These are phyloP conservation scores for Prunus armeniaca DNA, from an alignment of 306 rosid species.

Conservation along the genomic window DNA sequence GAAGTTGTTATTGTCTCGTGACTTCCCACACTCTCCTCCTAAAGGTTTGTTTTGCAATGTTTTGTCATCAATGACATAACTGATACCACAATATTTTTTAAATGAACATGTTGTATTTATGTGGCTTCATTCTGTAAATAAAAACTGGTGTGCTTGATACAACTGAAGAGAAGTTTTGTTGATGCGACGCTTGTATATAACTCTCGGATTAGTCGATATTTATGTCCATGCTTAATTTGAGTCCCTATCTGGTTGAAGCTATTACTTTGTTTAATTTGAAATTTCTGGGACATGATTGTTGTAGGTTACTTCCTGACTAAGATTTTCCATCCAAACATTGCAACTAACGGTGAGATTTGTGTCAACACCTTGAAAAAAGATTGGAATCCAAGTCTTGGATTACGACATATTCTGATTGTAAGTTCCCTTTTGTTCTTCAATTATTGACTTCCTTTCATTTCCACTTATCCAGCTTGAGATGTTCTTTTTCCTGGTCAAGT, in stretches of 20 bases:
- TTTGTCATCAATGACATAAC: neutral
- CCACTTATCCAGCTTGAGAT: neutral
- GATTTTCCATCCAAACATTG: conserved; percentile 93
- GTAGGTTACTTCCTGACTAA: conserved; percentile 86
- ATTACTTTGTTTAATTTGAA: neutral
- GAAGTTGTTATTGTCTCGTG: conserved; percentile 80
- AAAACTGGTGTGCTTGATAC: neutral
- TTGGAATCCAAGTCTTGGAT: conserved; percentile 96
- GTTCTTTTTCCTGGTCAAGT: conserved; percentile 12
- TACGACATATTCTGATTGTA: conserved; percentile 89
- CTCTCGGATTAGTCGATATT: neutral
- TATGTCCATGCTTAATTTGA: too few species aligned
- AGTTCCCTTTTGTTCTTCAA: conserved; percentile 24
- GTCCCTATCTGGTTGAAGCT: neutral
- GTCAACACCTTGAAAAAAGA: conserved; percentile 95
- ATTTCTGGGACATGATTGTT: conserved; percentile 25
- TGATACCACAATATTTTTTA: neutral
- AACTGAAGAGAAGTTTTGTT: neutral
- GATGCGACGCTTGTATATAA: neutral
- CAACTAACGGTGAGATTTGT: conserved; percentile 91
- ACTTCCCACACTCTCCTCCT: conserved; percentile 92
- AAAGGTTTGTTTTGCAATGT: conserved; percentile 52
- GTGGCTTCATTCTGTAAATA: neutral
- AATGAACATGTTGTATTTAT: neutral
- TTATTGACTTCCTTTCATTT: neutral